phyloP scores from a whole-genome alignment of 345 rosid species.

The Pistacia integerrima region DNA sequence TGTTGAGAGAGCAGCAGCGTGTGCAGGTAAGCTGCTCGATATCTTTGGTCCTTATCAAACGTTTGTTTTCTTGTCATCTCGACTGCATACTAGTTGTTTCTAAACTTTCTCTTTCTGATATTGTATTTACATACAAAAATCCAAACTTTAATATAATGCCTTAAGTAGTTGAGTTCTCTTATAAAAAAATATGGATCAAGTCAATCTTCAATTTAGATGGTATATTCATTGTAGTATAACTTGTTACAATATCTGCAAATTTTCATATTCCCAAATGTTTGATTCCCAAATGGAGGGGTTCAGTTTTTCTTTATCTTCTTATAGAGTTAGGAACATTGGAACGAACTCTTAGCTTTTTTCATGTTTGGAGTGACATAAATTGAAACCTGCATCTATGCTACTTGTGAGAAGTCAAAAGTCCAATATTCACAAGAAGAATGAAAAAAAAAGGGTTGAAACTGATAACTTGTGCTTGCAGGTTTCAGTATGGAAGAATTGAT shows the following conservation, averaged over 20 bases:
- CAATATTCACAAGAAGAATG: neutral
- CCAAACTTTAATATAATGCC: neutral
- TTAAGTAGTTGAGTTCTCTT: neutral
- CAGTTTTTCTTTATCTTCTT: neutral
- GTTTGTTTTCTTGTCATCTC: neutral
- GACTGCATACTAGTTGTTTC: neutral
- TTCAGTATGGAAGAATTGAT: conserved; percentile 85
- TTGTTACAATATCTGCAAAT: neutral
- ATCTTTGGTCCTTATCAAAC: neutral
- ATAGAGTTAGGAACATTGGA: neutral
- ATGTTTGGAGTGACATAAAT: neutral
- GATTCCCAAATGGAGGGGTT: neutral
- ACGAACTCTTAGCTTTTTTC: neutral
- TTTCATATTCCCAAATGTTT: neutral
- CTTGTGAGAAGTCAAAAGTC: too few species aligned
- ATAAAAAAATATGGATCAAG: neutral
- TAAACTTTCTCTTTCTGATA: neutral
- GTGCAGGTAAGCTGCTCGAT: conserved; percentile 62
- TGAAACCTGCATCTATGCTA: neutral
- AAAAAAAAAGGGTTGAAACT: neutral
- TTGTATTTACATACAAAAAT: neutral
- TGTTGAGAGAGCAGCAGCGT: conserved; percentile 76
- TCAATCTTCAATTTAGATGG: neutral
- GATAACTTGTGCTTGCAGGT: conserved; percentile 39
- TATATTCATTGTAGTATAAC: neutral